A percentile compares a stretch with the other conserved stretches of the same genome.
Evolutionary conservation across 257 asterid species (phyloP).

Genomic region (Ocimum tenuiflorum): DNA sequence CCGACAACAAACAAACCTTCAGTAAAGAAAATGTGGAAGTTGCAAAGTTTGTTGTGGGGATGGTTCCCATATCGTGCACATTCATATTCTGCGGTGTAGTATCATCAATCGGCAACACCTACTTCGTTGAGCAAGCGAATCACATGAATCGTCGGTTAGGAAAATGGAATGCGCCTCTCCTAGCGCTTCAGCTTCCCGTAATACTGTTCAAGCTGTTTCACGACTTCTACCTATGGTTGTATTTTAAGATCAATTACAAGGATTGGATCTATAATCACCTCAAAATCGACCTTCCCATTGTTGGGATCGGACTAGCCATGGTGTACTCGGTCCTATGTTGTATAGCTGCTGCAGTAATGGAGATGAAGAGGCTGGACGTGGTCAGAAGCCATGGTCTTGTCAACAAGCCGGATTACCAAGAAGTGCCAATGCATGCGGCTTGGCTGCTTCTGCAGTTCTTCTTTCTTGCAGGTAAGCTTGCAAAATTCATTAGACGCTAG

Average conservation of each 20-base stretch:
- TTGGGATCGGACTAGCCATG: slow-evolving; percentile 28
- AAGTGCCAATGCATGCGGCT: too few relatives aligned
- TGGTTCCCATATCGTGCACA: slow-evolving; percentile 43
- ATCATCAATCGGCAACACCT: slow-evolving; percentile 45
- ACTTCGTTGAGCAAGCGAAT: slow-evolving; percentile 56
- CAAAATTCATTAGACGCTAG: too few relatives aligned
- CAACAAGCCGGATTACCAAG: too few relatives aligned
- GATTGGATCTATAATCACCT: not conserved
- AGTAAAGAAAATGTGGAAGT: not conserved
- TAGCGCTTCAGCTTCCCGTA: slow-evolving; percentile 17
- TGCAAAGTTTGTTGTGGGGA: not conserved
- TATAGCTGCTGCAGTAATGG: slow-evolving; percentile 25
- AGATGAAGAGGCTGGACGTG: slow-evolving; percentile 19
- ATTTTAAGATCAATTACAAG: not conserved
- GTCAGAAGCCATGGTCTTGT: not conserved
- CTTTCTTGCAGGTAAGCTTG: too few relatives aligned
- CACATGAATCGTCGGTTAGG: slow-evolving; percentile 45
- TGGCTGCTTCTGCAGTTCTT: too few relatives aligned
- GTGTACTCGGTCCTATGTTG: slow-evolving; percentile 30
- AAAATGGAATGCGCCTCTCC: slow-evolving; percentile 39
- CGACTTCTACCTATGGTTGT: not conserved
- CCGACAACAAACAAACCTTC: not conserved
- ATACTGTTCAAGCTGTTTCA: not conserved
- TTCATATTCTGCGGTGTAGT: slow-evolving; percentile 42
- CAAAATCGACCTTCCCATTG: not conserved